Evolutionary conservation across 768 basidiomycete species (phyloP).

Genomic region (Russula sp.): DNA sequence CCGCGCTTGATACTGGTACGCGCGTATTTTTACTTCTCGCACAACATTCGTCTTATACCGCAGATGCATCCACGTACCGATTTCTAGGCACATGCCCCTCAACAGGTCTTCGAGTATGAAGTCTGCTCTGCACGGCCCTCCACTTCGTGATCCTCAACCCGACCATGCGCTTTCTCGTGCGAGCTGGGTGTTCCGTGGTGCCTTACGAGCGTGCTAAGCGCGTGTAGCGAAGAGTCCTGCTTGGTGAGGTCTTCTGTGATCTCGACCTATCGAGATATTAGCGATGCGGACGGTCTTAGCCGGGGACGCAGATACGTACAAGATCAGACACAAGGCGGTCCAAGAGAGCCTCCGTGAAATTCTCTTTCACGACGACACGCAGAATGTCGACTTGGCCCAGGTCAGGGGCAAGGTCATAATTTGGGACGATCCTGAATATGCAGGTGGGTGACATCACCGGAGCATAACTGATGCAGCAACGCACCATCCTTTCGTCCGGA

Average conservation of each 20-base stretch:
- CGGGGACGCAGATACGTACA: constrained; percentile 33
- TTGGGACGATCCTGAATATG: constrained; percentile 43
- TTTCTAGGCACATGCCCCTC: constrained; percentile 15
- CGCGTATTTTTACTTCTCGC: neutral
- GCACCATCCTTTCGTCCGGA: constrained; percentile 41
- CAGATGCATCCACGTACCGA: neutral
- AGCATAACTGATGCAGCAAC: neutral
- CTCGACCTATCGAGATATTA: constrained; percentile 39
- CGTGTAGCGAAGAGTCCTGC: constrained; percentile 42
- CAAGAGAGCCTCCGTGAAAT: constrained; percentile 41
- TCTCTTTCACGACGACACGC: constrained; percentile 56
- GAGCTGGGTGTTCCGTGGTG: constrained; percentile 25
- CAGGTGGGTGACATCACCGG: neutral
- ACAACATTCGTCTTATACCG: neutral
- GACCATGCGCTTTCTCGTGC: constrained; percentile 38
- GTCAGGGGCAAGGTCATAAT: constrained; percentile 51
- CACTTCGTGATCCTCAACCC: constrained; percentile 32
- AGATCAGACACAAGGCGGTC: constrained; percentile 58
- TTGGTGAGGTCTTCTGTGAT: constrained; percentile 52
- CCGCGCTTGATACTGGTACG: neutral
- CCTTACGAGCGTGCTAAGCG: constrained; percentile 38
- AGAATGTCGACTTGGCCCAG: constrained; percentile 48
- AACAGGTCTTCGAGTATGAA: constrained; percentile 61
- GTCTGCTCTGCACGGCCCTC: constrained; percentile 37
- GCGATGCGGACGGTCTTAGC: neutral